phyloP scores from a whole-genome alignment of 169 alveolate species.

The Ophryocystis elektroscirrha region DNA sequence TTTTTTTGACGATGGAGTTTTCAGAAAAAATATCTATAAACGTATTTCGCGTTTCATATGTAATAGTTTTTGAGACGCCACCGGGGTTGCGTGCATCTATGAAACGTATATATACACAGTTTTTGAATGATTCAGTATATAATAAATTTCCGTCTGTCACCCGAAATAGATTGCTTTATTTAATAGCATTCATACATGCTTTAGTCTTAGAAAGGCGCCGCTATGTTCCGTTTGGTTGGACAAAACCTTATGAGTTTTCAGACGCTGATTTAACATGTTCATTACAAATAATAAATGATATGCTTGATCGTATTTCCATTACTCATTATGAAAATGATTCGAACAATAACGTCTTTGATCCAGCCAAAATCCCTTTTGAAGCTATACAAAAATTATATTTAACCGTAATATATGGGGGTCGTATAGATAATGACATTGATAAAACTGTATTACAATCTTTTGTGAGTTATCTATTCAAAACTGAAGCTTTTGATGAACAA shows the following conservation, averaged over 20 bases:
- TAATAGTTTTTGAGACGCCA: conserved; percentile 72
- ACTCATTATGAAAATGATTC: conserved; percentile 20
- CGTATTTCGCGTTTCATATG: neutral
- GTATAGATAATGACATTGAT: conserved; percentile 72
- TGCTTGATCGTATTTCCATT: conserved; percentile 6
- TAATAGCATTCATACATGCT: conserved; percentile 85
- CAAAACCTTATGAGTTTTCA: conserved; percentile 77
- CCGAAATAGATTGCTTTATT: conserved; percentile 65
- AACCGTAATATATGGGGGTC: conserved; percentile 68
- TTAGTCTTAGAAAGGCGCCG: conserved; percentile 80
- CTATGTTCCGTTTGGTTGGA: conserved; percentile 92
- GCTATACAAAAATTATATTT: conserved; percentile 64
- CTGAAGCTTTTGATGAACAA: conserved; percentile 48
- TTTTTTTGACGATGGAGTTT: conserved; percentile 72
- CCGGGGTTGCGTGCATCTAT: conserved; percentile 68
- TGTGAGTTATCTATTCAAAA: conserved; percentile 53
- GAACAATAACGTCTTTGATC: conserved; percentile 40
- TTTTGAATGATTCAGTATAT: conserved; percentile 24
- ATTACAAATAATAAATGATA: conserved; percentile 59
- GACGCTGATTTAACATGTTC: conserved; percentile 83
- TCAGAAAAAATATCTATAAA: conserved; percentile 35
- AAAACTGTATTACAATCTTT: conserved; percentile 56
- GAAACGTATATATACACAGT: conserved; percentile 25
- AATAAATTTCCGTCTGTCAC: conserved; percentile 32
- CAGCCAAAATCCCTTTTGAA: conserved; percentile 80